Conservation (phyloP, 768 basidiomycete genomes). For the Pleurotus sapidus region DNA sequence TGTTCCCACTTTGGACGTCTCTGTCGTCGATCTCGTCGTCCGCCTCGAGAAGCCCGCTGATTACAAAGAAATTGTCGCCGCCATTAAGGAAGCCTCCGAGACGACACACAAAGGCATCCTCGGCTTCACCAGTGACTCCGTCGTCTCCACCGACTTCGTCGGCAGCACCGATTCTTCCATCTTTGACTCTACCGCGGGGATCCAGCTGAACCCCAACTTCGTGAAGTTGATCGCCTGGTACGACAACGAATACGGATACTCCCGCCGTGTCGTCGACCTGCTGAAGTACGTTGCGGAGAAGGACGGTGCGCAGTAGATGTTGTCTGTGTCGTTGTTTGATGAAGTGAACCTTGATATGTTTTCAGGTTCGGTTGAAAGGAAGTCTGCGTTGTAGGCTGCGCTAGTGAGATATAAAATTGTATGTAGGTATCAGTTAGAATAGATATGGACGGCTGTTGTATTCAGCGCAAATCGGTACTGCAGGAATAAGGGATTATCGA, state of each 20-base stretch:
- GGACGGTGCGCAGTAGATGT: conserved; percentile 39
- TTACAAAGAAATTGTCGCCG: conserved; percentile 90
- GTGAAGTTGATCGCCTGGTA: conserved; percentile 98
- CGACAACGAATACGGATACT: conserved; percentile 98
- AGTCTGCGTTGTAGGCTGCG: not conserved
- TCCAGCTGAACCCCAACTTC: conserved; percentile 87
- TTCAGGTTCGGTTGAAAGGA: not conserved
- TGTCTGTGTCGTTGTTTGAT: not conserved
- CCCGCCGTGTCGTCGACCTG: conserved; percentile 88
- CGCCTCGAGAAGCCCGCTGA: conserved; percentile 82
- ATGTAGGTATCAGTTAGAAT: no score
- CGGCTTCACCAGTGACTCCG: conserved; percentile 89
- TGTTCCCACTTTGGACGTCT: conserved; percentile 94
- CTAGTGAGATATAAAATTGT: no score
- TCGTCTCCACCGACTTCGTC: conserved; percentile 94
- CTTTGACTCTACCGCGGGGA: conserved; percentile 94
- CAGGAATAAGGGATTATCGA: no score
- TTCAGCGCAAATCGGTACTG: no score
- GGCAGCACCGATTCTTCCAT: conserved; percentile 78
- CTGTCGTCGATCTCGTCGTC: conserved; percentile 96
- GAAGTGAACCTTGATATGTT: not conserved
- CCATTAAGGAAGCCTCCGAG: conserved; percentile 76
- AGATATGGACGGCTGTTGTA: no score
- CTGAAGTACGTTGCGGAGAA: conserved; percentile 75
- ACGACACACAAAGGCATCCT: conserved; percentile 70